Percentiles rank a stretch among this genome's conserved stretches.
These are phyloP conservation scores for Peronospora tabacina DNA, from an alignment of 352 stramenopile genomes.

Conservation along the genomic window DNA sequence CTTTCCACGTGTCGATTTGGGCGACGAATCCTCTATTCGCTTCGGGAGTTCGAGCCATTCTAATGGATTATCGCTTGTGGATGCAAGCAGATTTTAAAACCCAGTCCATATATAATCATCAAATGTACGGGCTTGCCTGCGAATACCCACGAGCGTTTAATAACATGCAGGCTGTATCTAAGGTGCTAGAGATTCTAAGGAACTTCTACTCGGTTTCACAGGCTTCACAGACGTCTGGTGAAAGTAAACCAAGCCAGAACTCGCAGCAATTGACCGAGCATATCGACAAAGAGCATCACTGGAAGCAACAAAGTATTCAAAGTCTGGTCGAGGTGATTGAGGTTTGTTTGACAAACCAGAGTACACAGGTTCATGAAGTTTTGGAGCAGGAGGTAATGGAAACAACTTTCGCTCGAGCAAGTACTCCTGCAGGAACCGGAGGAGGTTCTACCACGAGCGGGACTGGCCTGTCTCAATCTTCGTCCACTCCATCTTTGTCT, in stretches of 20 bases:
- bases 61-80: conserved; percentile 72
- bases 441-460: conserved; percentile 11
- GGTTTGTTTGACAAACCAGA: conserved; percentile 71
- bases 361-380: conserved; percentile 54
- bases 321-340: conserved; percentile 70
- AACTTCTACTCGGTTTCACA: conserved; percentile 38
- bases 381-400: conserved; percentile 64
- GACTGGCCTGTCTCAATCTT: conserved; percentile 6
- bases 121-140: conserved; percentile 63
- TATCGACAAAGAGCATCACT: conserved; percentile 54
- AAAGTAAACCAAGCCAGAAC: conserved; percentile 26
- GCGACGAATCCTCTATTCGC: conserved; percentile 68
- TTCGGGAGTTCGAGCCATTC: conserved; percentile 46
- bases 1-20: conserved; percentile 61
- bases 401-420: conserved; percentile 52
- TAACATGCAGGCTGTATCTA: conserved; percentile 48
- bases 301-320: conserved; percentile 70
- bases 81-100: conserved; percentile 53
- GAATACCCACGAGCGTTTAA: conserved; percentile 62
- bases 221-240: conserved; percentile 2
- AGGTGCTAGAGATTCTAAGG: conserved; percentile 57
- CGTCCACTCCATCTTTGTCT: conserved; percentile 17
- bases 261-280: conserved; percentile 36
- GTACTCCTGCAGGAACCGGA: conserved; percentile 12
- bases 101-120: conserved; percentile 76